Percentiles rank a stretch among this genome's conserved stretches.
These are phyloP conservation scores for Taphrina populina DNA, from an alignment of 1,139 yeast species.

Conservation along the genomic window DNA sequence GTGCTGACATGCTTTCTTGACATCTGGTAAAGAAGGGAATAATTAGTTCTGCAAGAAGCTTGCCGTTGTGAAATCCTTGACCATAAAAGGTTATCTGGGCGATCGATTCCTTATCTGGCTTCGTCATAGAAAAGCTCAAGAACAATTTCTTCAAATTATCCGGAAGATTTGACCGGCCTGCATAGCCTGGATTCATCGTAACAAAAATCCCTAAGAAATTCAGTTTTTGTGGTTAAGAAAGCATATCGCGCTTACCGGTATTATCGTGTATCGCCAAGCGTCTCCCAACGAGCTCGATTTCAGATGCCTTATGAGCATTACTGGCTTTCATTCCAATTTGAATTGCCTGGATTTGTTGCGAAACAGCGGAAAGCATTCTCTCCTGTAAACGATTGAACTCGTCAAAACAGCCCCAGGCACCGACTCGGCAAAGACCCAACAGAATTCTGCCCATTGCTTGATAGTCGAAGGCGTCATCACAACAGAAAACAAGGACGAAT, in stretches of 20 bases:
- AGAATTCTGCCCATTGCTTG: constrained; percentile 76
- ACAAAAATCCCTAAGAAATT: constrained; percentile 62
- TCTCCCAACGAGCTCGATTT: constrained; percentile 56
- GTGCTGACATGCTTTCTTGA: constrained; percentile 50
- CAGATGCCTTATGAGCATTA: constrained; percentile 34
- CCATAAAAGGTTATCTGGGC: constrained; percentile 71
- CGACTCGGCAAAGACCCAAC: constrained; percentile 78
- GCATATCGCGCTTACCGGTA: constrained; percentile 39
- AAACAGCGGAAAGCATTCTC: constrained; percentile 74
- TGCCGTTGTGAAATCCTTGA: constrained; percentile 63
- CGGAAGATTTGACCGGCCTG: constrained; percentile 78
- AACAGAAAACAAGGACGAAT: constrained; percentile 80
- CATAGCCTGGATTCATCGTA: constrained; percentile 89
- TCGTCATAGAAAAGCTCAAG: constrained; percentile 69
- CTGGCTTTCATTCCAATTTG: constrained; percentile 53
- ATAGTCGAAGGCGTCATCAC: constrained; percentile 86
- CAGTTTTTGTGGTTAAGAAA: not conserved
- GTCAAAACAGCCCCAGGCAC: constrained; percentile 96
- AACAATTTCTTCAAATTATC: constrained; percentile 81
- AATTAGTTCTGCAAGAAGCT: constrained; percentile 51
- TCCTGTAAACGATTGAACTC: constrained; percentile 83
- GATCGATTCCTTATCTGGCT: constrained; percentile 69
- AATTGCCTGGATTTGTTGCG: constrained; percentile 75
- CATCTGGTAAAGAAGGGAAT: constrained; percentile 60
- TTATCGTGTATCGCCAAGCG: constrained; percentile 51